A percentile compares a stretch with the other conserved stretches of the same genome.
Conservation (phyloP, 306 rosid genomes). For the Herpetospermum pedunculosum region DNA sequence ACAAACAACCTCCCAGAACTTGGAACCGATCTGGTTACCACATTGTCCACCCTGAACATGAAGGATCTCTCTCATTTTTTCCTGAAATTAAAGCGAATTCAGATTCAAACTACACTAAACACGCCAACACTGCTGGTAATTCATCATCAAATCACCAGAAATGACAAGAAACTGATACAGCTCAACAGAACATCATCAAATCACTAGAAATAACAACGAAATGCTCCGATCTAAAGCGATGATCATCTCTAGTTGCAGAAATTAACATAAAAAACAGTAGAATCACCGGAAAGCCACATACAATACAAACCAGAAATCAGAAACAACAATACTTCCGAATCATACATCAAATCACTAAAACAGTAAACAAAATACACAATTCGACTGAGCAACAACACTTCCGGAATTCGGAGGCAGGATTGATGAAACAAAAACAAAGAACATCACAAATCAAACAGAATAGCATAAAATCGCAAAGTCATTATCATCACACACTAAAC, state of each 20-base stretch:
- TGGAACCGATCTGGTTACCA: too few relatives aligned
- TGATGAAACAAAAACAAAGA: neutral
- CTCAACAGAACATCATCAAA: neutral
- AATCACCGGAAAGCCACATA: neutral
- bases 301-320: neutral
- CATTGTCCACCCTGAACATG: too few relatives aligned
- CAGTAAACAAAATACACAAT: neutral
- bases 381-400: neutral
- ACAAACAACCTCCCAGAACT: too few relatives aligned
- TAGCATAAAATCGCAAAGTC: neutral
- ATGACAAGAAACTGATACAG: too few relatives aligned
- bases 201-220: neutral
- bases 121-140: neutral
- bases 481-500: neutral
- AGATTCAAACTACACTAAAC: neutral
- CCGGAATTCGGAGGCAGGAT: neutral
- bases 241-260: neutral
- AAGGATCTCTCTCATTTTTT: too few relatives aligned
- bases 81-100: neutral
- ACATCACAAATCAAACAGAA: neutral
- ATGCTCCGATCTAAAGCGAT: neutral
- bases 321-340: neutral
- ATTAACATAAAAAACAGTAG: neutral
- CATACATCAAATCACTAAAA: neutral
- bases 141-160: too few relatives aligned